Percentiles rank a stretch among this genome's conserved stretches.
Evolutionary conservation across 768 basidiomycete species (phyloP).

Genomic region (Lentinula guzmanii): DNA sequence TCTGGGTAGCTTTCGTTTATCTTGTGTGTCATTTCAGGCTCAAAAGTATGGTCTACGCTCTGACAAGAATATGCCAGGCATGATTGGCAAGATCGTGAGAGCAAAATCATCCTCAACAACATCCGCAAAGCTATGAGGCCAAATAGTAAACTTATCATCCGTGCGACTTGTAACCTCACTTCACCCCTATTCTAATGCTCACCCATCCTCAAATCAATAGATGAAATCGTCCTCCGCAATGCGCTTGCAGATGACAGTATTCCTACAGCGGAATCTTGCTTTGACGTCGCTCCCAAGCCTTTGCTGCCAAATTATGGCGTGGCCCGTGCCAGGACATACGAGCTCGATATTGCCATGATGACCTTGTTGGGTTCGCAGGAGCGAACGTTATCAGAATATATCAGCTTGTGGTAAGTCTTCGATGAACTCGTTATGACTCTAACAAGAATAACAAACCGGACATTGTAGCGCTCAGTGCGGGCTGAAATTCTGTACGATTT

Average conservation of each 20-base stretch:
- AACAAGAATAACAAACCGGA: neutral
- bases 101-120: constrained; percentile 27
- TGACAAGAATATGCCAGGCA: constrained; percentile 20
- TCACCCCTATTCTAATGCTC: neutral
- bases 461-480: constrained; percentile 14
- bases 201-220: constrained; percentile 12
- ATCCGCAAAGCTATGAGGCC: constrained; percentile 29
- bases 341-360: constrained; percentile 44
- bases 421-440: too few relatives aligned
- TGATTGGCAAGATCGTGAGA: constrained; percentile 33
- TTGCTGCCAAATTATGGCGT: constrained; percentile 43
- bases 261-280: constrained; percentile 2
- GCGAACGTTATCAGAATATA: constrained; percentile 33
- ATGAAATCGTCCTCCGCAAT: constrained; percentile 30
- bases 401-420: constrained; percentile 22
- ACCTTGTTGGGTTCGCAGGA: constrained; percentile 32
- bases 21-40: constrained; percentile 17
- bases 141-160: constrained; percentile 28
- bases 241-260: constrained; percentile 10
- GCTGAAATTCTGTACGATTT: constrained; percentile 29
- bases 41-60: neutral
- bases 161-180: constrained; percentile 17
- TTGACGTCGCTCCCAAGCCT: constrained; percentile 27
- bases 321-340: constrained; percentile 31
- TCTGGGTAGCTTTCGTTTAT: constrained; percentile 28